These are phyloP conservation scores for Trametes gibbosa DNA, from an alignment of 768 basidiomycete genomes.

Conservation along the genomic window DNA sequence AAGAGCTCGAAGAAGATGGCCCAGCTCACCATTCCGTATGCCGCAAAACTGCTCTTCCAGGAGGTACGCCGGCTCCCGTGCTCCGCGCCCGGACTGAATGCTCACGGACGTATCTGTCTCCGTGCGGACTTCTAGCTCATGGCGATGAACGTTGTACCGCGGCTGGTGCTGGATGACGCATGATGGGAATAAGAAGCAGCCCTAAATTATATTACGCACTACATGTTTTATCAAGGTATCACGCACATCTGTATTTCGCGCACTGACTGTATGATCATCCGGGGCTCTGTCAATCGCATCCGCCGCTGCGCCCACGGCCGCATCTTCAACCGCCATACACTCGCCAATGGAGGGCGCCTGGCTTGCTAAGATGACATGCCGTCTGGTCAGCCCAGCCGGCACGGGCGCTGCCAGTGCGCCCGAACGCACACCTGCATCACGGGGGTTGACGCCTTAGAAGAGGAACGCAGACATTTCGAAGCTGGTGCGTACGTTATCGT, in stretches of 20 bases:
- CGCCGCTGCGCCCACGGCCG: no score
- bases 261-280: constrained; percentile 12
- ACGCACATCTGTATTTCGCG: constrained; percentile 8
- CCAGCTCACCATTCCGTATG: constrained; percentile 93
- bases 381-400: neutral
- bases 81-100: neutral
- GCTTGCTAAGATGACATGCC: neutral
- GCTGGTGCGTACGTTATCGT: constrained; percentile 14
- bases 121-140: constrained; percentile 18
- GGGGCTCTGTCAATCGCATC: neutral
- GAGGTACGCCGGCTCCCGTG: constrained; percentile 51
- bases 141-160: constrained; percentile 27
- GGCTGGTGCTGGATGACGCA: constrained; percentile 26
- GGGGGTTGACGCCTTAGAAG: constrained; percentile 1
- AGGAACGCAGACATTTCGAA: neutral
- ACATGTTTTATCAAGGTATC: constrained; percentile 13
- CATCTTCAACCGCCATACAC: no score
- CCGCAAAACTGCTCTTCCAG: constrained; percentile 90
- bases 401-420: neutral
- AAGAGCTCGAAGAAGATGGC: constrained; percentile 97
- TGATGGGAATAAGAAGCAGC: constrained; percentile 12
- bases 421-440: neutral
- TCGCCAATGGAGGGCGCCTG: neutral
- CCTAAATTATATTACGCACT: constrained; percentile 11
- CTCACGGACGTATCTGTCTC: neutral